Evolutionary conservation across 2,329 filamentous ascomycete species (phyloP).

Genomic region (Penicillium decumbens): DNA sequence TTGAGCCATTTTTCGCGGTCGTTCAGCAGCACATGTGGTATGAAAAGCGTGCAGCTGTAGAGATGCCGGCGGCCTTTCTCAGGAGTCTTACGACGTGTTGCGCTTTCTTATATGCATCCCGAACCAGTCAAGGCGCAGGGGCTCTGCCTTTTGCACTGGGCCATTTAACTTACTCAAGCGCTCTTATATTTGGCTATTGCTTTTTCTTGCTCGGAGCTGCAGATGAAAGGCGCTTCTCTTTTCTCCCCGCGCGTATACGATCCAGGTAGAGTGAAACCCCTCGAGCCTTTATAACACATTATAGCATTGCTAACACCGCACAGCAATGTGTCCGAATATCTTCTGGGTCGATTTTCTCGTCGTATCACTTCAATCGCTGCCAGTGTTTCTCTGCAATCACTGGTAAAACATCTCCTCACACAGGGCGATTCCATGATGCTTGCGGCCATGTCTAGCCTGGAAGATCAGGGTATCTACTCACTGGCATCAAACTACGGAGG

Average conservation of each 20-base stretch:
- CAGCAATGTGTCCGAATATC: conserved; percentile 43
- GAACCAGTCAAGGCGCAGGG: conserved; percentile 55
- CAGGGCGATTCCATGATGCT: conserved; percentile 92
- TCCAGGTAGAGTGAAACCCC: conserved; percentile 36
- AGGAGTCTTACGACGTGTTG: conserved; percentile 73
- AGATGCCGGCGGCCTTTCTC: conserved; percentile 73
- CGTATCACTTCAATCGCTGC: conserved; percentile 67
- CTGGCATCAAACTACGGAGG: conserved; percentile 93
- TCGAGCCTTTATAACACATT: no score
- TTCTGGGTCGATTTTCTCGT: conserved; percentile 60
- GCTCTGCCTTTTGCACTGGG: conserved; percentile 86
- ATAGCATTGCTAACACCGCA: conserved; percentile 11
- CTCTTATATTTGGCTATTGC: conserved; percentile 66
- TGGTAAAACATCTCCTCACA: conserved; percentile 88
- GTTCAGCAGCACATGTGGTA: conserved; percentile 79
- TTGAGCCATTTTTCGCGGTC: conserved; percentile 85
- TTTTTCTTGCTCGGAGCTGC: conserved; percentile 58
- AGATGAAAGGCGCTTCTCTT: conserved; percentile 59
- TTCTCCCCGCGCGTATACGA: conserved; percentile 51
- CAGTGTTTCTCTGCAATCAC: conserved; percentile 82
- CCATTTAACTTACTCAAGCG: conserved; percentile 69
- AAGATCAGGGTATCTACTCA: conserved; percentile 85
- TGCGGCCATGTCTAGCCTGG: conserved; percentile 67
- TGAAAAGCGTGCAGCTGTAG: conserved; percentile 72
- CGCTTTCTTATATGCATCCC: conserved; percentile 61